phyloP scores from a whole-genome alignment of 805 yeast species.

The Zygoascus bituminiphila region DNA sequence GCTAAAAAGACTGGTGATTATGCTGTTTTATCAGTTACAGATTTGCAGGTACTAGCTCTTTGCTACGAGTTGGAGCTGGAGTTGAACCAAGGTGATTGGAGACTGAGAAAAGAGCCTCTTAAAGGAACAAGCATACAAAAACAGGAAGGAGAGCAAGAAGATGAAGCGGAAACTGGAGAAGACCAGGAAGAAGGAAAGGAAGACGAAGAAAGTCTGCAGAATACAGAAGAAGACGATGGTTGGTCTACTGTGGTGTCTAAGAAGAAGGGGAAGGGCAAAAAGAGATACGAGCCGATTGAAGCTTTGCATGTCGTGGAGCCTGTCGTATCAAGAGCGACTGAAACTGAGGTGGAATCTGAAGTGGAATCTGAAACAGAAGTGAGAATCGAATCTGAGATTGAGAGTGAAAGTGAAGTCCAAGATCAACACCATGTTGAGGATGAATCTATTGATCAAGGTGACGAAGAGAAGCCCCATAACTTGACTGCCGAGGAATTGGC shows the following conservation, averaged over 20 bases:
- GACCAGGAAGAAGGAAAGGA: neutral
- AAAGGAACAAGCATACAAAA: slow-evolving; percentile 5
- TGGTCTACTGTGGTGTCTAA: slow-evolving; percentile 8
- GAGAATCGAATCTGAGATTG: slow-evolving; percentile 15
- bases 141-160: neutral
- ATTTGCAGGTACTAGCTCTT: slow-evolving; percentile 85
- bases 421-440: slow-evolving; percentile 10
- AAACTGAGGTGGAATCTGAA: too few species aligned
- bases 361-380: neutral
- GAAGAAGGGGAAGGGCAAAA: neutral
- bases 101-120: slow-evolving; percentile 68
- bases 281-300: neutral
- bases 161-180: neutral
- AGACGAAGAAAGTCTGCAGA: neutral
- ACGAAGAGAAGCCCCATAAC: slow-evolving; percentile 14
- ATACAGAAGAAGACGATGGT: slow-evolving; percentile 7
- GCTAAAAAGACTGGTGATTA: slow-evolving; percentile 88
- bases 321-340: neutral
- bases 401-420: slow-evolving; percentile 10
- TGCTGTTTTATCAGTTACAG: slow-evolving; percentile 79
- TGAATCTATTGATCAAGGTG: too few species aligned
- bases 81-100: slow-evolving; percentile 56
- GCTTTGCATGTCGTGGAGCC: neutral
- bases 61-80: slow-evolving; percentile 82
- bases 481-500: neutral